phyloP scores from a whole-genome alignment of 2,329 filamentous ascomycete genomes.

The Chaetomium globosum region DNA sequence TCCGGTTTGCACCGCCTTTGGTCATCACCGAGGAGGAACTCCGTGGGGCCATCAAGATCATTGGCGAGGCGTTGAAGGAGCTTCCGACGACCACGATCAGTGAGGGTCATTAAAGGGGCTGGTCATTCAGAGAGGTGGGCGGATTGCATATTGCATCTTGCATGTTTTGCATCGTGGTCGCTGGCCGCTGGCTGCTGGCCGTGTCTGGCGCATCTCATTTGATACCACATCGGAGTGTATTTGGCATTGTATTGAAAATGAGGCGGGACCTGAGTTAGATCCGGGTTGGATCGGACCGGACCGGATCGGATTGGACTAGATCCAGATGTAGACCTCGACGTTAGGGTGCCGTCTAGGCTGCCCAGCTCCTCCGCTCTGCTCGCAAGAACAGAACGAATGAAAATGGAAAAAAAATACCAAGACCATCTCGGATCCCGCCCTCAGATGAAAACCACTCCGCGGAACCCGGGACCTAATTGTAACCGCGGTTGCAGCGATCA shows the following conservation, averaged over 20 bases:
- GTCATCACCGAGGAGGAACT: slow-evolving; percentile 92
- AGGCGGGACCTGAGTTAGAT: slow-evolving; percentile 1
- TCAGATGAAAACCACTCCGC: not conserved
- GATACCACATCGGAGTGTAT: slow-evolving; percentile 13
- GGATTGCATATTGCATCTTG: not conserved
- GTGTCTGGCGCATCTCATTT: slow-evolving; percentile 5
- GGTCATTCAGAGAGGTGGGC: not conserved
- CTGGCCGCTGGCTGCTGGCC: not conserved
- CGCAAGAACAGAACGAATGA: not conserved
- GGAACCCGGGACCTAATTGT: no score
- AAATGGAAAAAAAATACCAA: not conserved
- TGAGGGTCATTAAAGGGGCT: slow-evolving; percentile 39
- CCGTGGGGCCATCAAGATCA: slow-evolving; percentile 73
- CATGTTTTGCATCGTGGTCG: not conserved
- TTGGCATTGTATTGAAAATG: not conserved
- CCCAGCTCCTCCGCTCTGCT: not conserved
- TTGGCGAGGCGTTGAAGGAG: slow-evolving; percentile 78
- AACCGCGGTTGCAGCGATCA: no score
- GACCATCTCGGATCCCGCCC: not conserved
- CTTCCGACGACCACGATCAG: slow-evolving; percentile 66
- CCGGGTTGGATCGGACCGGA: not conserved
- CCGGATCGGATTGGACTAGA: not conserved
- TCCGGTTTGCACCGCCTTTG: slow-evolving; percentile 92
- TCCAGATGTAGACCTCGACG: not conserved
- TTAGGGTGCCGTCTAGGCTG: not conserved